Evolutionary conservation across 108 stramenopile species (phyloP).

Genomic region (Cyclotella distinguenda): DNA sequence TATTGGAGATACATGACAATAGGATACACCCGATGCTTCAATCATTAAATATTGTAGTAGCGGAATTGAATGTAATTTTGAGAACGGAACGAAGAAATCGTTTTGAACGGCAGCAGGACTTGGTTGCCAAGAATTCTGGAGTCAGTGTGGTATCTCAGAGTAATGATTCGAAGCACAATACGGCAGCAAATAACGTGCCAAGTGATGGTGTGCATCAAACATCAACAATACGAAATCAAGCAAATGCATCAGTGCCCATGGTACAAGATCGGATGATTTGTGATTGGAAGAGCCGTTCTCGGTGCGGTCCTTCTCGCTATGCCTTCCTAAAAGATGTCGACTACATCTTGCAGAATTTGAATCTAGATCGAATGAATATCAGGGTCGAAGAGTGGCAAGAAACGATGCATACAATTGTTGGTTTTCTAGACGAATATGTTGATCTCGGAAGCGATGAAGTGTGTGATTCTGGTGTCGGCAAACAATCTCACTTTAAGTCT

Average conservation of each 20-base stretch:
- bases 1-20: background rate
- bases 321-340: slow-evolving; percentile 30
- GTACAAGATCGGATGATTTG: slow-evolving; percentile 13
- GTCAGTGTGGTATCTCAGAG: background rate
- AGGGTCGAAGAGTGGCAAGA: slow-evolving; percentile 29
- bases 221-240: background rate
- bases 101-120: background rate
- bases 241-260: background rate
- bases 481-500: background rate
- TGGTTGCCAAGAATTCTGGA: background rate
- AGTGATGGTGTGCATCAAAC: background rate
- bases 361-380: background rate
- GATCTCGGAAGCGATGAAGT: background rate
- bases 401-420: slow-evolving; percentile 28
- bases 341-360: slow-evolving; percentile 2
- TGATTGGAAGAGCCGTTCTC: slow-evolving; percentile 14
- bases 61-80: slow-evolving; percentile 20
- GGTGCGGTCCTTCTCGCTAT: slow-evolving; percentile 42
- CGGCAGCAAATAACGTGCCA: background rate
- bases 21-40: slow-evolving; percentile 28
- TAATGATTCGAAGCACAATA: background rate
- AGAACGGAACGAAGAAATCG: slow-evolving; percentile 1
- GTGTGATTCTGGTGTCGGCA: background rate
- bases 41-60: slow-evolving; percentile 16
- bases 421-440: slow-evolving; percentile 24